Conservation (phyloP, 495 filamentous ascomycete species). For the Penicillium odoratum region DNA sequence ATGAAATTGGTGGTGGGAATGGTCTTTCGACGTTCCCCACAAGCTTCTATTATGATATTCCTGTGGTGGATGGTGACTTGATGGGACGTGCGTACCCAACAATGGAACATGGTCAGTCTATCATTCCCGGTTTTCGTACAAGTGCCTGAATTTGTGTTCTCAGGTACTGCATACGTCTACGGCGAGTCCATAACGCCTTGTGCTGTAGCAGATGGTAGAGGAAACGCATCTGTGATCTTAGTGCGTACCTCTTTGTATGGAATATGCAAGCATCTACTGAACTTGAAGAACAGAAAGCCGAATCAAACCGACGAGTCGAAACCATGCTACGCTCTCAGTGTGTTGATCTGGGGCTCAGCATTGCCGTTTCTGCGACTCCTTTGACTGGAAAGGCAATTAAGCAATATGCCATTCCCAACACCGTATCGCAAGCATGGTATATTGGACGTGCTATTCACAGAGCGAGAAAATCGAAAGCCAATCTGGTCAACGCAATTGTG, state of each 20-base stretch:
- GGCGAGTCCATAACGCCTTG: conserved; percentile 31
- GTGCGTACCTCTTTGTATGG: conserved; percentile 7
- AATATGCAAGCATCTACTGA: background rate
- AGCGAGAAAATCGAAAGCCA: conserved; percentile 44
- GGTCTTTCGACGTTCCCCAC: conserved; percentile 36
- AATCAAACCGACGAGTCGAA: conserved; percentile 31
- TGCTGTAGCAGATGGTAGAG: conserved; percentile 33
- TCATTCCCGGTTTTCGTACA: background rate
- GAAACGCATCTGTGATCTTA: conserved; percentile 26
- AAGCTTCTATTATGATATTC: conserved; percentile 27
- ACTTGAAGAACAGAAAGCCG: conserved; percentile 22
- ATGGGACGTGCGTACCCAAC: conserved; percentile 40
- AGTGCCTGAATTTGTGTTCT: background rate
- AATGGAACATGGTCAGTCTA: conserved; percentile 24
- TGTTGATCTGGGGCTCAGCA: conserved; percentile 27
- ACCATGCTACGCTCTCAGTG: conserved; percentile 29
- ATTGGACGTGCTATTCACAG: conserved; percentile 46
- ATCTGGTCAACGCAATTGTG: conserved; percentile 57
- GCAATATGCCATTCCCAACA: conserved; percentile 37
- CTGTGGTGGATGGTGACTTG: conserved; percentile 40
- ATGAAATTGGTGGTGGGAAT: conserved; percentile 43
- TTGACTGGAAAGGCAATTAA: conserved; percentile 30
- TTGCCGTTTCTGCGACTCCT: conserved; percentile 28
- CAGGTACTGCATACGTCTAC: conserved; percentile 31
- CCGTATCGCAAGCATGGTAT: conserved; percentile 41